A percentile compares a stretch with the other conserved stretches of the same genome.
phyloP scores from a whole-genome alignment of 1,284 basidiomycete genomes.

The Ustilago trichophora region DNA sequence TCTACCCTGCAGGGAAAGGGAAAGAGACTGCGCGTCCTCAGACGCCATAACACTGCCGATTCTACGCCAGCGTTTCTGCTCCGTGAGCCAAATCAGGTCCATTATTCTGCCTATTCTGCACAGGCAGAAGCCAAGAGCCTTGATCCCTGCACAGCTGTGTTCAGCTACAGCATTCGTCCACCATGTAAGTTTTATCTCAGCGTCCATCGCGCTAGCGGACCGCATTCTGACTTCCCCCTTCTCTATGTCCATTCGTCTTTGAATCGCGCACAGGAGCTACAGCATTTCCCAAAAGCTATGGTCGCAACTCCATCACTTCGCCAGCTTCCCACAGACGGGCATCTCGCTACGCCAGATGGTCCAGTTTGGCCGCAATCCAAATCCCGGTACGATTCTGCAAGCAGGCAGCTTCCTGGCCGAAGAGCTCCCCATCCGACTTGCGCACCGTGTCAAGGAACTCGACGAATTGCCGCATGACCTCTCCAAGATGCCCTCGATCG shows the following conservation, averaged over 20 bases:
- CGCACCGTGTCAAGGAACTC: constrained; percentile 95
- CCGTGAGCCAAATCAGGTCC: too few species aligned
- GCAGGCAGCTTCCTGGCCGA: constrained; percentile 69
- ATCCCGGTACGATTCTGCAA: constrained; percentile 63
- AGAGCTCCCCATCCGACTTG: constrained; percentile 91
- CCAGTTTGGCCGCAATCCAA: constrained; percentile 63
- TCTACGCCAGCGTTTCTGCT: too few species aligned
- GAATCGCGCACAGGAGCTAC: constrained; percentile 60
- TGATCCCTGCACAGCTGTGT: neutral
- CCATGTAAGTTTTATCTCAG: constrained; percentile 13
- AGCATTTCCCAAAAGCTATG: constrained; percentile 60
- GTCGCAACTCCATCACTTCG: constrained; percentile 63
- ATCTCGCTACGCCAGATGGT: constrained; percentile 67
- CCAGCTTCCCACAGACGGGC: constrained; percentile 64
- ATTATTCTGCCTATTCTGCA: too few species aligned
- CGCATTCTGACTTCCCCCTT: neutral
- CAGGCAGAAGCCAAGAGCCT: too few species aligned
- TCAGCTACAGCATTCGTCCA: constrained; percentile 2
- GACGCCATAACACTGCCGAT: too few species aligned
- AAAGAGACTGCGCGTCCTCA: too few species aligned
- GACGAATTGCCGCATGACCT: constrained; percentile 92
- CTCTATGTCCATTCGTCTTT: too few species aligned
- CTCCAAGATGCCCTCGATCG: constrained; percentile 89
- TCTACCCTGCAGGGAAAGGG: too few species aligned
- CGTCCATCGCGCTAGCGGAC: too few species aligned